A percentile compares a stretch with the other conserved stretches of the same genome.
Conservation (phyloP, 495 filamentous ascomycete genomes). For the Sordaria brevicollis region DNA sequence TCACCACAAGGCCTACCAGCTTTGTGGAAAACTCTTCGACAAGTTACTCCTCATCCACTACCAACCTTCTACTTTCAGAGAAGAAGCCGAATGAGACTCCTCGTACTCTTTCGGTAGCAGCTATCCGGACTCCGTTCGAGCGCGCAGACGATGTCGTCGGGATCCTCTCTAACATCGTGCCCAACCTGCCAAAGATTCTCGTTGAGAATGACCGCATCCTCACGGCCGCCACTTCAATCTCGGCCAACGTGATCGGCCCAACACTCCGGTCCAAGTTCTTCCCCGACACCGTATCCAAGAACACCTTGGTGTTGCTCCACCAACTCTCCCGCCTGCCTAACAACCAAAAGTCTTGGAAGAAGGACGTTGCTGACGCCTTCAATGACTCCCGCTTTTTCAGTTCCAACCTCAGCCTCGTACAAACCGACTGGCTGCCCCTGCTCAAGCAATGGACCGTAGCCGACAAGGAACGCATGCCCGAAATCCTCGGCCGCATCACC, state of each 20-base stretch:
- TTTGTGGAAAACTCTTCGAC: constrained; percentile 29
- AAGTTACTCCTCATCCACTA: constrained; percentile 15
- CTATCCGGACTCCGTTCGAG: constrained; percentile 21
- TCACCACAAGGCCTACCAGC: constrained; percentile 73
- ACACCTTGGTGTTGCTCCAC: constrained; percentile 61
- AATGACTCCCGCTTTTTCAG: constrained; percentile 80
- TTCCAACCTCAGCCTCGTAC: constrained; percentile 51
- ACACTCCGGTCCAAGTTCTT: constrained; percentile 77
- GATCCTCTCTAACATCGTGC: constrained; percentile 68
- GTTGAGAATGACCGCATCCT: constrained; percentile 77
- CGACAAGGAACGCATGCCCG: constrained; percentile 82
- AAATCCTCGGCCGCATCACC: constrained; percentile 66
- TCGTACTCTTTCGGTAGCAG: constrained; percentile 4
- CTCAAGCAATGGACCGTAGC: constrained; percentile 69
- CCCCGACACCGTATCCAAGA: constrained; percentile 71
- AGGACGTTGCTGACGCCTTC: constrained; percentile 83
- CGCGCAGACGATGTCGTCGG: constrained; percentile 68
- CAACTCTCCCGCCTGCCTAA: constrained; percentile 66
- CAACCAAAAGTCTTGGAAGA: constrained; percentile 84
- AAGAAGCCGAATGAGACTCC: constrained; percentile 10
- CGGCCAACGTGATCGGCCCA: constrained; percentile 71
- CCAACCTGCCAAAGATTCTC: constrained; percentile 74
- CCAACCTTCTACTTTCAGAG: constrained; percentile 9
- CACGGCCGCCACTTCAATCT: constrained; percentile 66
- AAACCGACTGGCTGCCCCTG: constrained; percentile 69